Evolutionary conservation across 139 green algal genomes (phyloP), one percentile per base, ranked within the genome.

Genomic region (Astrephomene gubernaculifera): DNA sequence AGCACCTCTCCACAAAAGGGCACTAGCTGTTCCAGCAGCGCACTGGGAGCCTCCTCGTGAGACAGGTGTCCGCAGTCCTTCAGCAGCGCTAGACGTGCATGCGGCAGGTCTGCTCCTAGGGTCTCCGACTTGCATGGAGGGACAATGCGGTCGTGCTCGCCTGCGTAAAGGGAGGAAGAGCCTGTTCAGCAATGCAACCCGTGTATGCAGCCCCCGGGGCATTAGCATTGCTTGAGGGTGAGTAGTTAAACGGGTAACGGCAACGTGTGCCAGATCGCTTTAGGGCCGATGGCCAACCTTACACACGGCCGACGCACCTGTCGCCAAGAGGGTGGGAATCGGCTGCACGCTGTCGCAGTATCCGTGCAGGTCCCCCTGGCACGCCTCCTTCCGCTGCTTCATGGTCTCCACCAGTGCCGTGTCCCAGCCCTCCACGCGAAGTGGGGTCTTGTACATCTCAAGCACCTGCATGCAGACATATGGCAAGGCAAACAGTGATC

Each of bases 11-110:
- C 70, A 31, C 86, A 89, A 54, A 95, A 95, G 22, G 60, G 64
- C 63, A 79, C 83, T 64, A 96, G 54, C 52, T 89, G 61, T 38
- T 72, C n/a, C 61, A 95, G 71, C 69, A 97, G 89, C 71, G 81
- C 49, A 14, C 31, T 52, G 4, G 93, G 94, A 4, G 80, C 85
- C 89, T 97, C 94, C 81, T 97, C 94, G 73, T 97, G 92, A 0
- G 86, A 92, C 41, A 98, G 73, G 81, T 98, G 94, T 3, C 94
- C 95, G 75, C 94, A 96, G 49, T 87, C 82, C 0, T 90, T 85
- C 64, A 98, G 69, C 33, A 96, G 65, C 0, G 73, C 85, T 4
- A 87, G 44, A 9, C 87, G 87, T 0, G 76, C 68, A 7, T 70
- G 45, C 1, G 71, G 83, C 45, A 96, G 85, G 0, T 90, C 74